Conservation (phyloP, 805 yeast species). For the Starmerella lactis-condensi region DNA sequence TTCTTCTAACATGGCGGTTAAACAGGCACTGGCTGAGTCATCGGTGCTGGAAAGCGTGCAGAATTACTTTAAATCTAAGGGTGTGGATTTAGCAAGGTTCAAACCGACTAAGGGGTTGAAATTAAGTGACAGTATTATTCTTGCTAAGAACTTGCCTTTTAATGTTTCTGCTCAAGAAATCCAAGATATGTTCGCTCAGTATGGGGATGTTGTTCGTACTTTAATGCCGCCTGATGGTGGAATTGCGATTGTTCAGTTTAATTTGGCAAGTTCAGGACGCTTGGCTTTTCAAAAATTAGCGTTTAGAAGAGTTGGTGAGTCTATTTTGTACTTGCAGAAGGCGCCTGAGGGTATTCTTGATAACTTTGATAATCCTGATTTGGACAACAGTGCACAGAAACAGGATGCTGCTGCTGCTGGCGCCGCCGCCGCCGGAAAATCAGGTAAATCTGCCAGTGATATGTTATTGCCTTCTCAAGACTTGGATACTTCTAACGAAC, state of each 20-base stretch:
- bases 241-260: constrained; percentile 78
- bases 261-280: constrained; percentile 68
- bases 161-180: constrained; percentile 70
- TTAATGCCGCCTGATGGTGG: constrained; percentile 95
- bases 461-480: constrained; percentile 15
- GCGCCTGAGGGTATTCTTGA: constrained; percentile 75
- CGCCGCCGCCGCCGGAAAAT: constrained; percentile 12
- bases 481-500: constrained; percentile 23
- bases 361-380: constrained; percentile 25
- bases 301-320: constrained; percentile 70
- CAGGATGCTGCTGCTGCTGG: constrained; percentile 30
- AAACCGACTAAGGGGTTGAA: constrained; percentile 30
- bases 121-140: constrained; percentile 59
- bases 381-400: constrained; percentile 19
- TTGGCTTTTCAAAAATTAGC: constrained; percentile 77
- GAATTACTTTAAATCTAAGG: constrained; percentile 64
- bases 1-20: constrained; percentile 73
- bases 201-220: constrained; percentile 62
- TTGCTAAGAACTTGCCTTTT: constrained; percentile 79
- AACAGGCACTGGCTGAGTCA: constrained; percentile 94
- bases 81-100: constrained; percentile 67
- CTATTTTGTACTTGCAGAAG: constrained; percentile 77
- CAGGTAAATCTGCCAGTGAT: constrained; percentile 12
- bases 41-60: constrained; percentile 85
- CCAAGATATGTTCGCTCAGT: constrained; percentile 59